Base-by-base conservation (phyloP, 352 stramenopile genomes). In the Pseudoperonospora humuli region DNA sequence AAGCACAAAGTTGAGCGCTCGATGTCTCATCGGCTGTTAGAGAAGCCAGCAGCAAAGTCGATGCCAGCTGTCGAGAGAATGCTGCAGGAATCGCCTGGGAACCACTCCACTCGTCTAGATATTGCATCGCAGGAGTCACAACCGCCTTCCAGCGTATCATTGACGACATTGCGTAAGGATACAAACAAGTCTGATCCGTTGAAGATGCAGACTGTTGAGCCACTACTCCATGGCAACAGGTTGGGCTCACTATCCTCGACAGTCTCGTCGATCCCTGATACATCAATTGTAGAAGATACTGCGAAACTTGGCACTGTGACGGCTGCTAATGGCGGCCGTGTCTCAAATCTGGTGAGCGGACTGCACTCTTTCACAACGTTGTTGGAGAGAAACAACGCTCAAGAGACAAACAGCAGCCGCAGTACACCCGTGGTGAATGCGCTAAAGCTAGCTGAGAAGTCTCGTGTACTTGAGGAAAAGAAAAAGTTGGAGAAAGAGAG, bases 291-390 rank as follows among this genome's bases (percentile, higher is more conserved):
- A 14, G 49, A 68, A 18, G 47, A 50, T 45, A 39, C 43, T 5
- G 25, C 57, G 26, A 65, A 55, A 55, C 27, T 37, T 4, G 50
- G 31, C 3, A 14, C 43, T 38, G 45, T 48, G 19, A 31, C 23
- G 27, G 24, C 33, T 51, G 7, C 31, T 9, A 57, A 35, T 18
- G 47, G 43, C 3, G 79, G 62, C 17, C 70, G 69, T 11, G 42
- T 63, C 7, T 21, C 64, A 1, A 89, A 93, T 49, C 61, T 90
- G 2, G 62, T 88, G 3, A 86, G 70, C 36, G 75, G 69, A 6
- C 27, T 93, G 18, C 77, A 90, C 28, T 90, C 77, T 8, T 78
- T 90, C 41, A 77, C 70, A 6, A 61, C 69, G n/a, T 46, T 93
- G 19, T 37, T 88, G 14, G 73, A 83, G 2, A 85, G 81, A 25